Base-by-base conservation (phyloP, 2,329 filamentous ascomycete genomes). In the Aspergillus sergii region DNA sequence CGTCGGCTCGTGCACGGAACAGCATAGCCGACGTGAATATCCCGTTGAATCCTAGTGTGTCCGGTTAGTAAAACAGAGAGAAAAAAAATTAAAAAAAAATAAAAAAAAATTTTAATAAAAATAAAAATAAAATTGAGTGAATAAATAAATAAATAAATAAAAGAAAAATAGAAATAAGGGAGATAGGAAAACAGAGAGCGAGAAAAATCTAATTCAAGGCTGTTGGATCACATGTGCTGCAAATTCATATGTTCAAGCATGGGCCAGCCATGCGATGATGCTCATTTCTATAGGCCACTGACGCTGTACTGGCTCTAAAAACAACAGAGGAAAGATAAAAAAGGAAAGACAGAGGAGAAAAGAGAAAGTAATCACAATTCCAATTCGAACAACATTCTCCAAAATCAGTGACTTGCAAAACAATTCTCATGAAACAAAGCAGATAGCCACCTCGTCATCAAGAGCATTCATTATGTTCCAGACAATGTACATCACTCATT, bases 191-290 rank as follows among this genome's bases (percentile, higher is more conserved):
- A 32, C 10, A 32, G 11, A 11, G 32, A 7, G 10, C 3, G 30
- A 12, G 32, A 34, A 2, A 34, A 28, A 28, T 28, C 26, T 19
- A 34, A 32, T 51, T 51, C 10, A 32, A 51, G 28, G 4, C 7
- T 51, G n/a, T n/a, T 14, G 12, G 14, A 11, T 21, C 34, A 12
- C n/a, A 51, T 8, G 12, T 48, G 23, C n/a, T 43, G 23, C 59
- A 48, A 43, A 36, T 51, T 43, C 41, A 41, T 36, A 19, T 54
- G 50, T 21, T 36, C 16, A 23, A 34, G 30, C 43, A 61, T 61
- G 45, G 53, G 32, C 59, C 59, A 50, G 59, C 59, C 43, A 61
- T 61, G 51, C 39, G 30, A 21, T 34, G 30, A 54, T n/a, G 26
- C 41, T 56, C 26, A 50, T 41, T 48, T 61, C 53, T 61, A 57